These are phyloP conservation scores for Starmerella scarabaei DNA, from an alignment of 805 yeast species.

Conservation along the genomic window DNA sequence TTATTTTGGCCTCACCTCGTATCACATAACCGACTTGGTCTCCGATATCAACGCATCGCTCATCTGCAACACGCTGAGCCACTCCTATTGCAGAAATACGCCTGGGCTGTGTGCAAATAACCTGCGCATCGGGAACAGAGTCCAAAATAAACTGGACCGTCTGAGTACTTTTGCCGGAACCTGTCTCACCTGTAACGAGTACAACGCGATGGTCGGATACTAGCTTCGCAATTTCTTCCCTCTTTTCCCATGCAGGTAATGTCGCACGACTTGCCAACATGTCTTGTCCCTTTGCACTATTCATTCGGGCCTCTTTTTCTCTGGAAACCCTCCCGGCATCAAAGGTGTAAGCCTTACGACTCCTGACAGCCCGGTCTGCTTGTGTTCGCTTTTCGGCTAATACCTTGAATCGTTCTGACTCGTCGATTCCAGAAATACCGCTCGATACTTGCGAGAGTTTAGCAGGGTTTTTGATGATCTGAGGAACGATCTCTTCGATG, in stretches of 20 bases:
- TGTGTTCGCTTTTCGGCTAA: background rate
- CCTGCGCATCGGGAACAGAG: slow-evolving; percentile 35
- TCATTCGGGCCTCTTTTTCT: slow-evolving; percentile 29
- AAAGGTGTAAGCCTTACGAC: background rate
- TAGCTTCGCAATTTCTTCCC: slow-evolving; percentile 40
- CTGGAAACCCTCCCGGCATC: slow-evolving; percentile 29
- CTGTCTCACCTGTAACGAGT: slow-evolving; percentile 89
- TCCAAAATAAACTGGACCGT: slow-evolving; percentile 82
- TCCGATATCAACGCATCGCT: slow-evolving; percentile 53
- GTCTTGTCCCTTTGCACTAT: slow-evolving; percentile 26
- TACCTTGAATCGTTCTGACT: slow-evolving; percentile 4
- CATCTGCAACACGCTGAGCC: slow-evolving; percentile 84
- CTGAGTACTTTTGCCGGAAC: slow-evolving; percentile 95
- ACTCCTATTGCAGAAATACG: slow-evolving; percentile 90
- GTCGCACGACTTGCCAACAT: slow-evolving; percentile 38
- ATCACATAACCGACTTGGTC: slow-evolving; percentile 78
- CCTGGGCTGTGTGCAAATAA: slow-evolving; percentile 89
- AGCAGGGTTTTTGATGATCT: slow-evolving; percentile 62
- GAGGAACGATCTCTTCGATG: slow-evolving; percentile 50
- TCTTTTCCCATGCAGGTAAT: slow-evolving; percentile 78
- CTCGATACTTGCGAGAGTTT: slow-evolving; percentile 35
- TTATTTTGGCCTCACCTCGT: slow-evolving; percentile 67
- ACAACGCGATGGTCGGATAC: slow-evolving; percentile 52
- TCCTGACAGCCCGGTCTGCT: slow-evolving; percentile 1
- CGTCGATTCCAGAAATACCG: slow-evolving; percentile 24